These are phyloP conservation scores for Yamadazyma kitorensis DNA, from an alignment of 805 yeast species.

Conservation along the genomic window DNA sequence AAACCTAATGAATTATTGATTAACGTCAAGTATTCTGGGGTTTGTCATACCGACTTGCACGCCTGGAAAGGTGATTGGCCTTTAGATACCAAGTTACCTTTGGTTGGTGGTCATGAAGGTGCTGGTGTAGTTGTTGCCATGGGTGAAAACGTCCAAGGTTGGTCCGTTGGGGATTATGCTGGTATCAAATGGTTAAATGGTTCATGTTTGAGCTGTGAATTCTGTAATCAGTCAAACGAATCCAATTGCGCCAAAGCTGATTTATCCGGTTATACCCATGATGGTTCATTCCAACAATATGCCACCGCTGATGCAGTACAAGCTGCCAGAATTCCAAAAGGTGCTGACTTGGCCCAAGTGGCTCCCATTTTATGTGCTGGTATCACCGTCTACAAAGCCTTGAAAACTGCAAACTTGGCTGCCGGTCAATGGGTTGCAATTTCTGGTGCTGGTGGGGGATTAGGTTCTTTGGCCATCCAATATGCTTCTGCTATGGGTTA, in stretches of 20 bases:
- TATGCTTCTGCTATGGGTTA: conserved; percentile 75
- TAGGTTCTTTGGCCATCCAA: conserved; percentile 73
- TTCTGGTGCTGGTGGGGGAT: conserved; percentile 82
- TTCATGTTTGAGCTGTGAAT: conserved; percentile 42
- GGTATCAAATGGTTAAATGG: conserved; percentile 48
- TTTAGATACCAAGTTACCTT: conserved; percentile 41
- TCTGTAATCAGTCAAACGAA: conserved; percentile 43
- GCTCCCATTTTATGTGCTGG: conserved; percentile 70
- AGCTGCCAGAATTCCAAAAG: conserved; percentile 57
- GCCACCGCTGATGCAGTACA: conserved; percentile 65
- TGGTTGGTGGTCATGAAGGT: conserved; percentile 49
- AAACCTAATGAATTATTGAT: conserved; percentile 40
- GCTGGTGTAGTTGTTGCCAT: conserved; percentile 46
- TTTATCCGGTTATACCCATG: conserved; percentile 72
- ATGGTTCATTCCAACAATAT: conserved; percentile 66
- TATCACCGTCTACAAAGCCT: conserved; percentile 66
- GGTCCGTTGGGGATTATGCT: conserved; percentile 43
- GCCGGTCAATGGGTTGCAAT: conserved; percentile 75
- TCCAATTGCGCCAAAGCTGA: conserved; percentile 62
- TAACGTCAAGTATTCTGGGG: conserved; percentile 45
- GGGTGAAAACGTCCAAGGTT: conserved; percentile 40
- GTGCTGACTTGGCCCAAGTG: conserved; percentile 52
- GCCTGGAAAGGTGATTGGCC: conserved; percentile 51
- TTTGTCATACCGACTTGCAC: conserved; percentile 46
- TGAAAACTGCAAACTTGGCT: conserved; percentile 52